These are phyloP conservation scores for Populus hybrid DNA, from an alignment of 441 rosid genomes.

Conservation along the genomic window DNA sequence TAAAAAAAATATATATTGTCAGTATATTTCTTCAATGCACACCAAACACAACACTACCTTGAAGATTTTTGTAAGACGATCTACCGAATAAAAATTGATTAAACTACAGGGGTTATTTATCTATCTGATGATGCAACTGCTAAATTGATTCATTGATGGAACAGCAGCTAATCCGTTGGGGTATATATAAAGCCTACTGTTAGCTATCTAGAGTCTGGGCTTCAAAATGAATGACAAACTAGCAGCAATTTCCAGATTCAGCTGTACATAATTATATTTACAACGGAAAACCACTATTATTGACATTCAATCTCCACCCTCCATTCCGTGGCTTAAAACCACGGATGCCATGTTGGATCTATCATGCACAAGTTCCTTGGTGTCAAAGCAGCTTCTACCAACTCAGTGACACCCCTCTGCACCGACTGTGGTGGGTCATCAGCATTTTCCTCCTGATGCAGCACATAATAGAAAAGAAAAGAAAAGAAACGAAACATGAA, in stretches of 20 bases:
- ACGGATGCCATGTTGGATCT: slow-evolving; percentile 99
- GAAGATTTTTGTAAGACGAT: no score
- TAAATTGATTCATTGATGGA: neutral
- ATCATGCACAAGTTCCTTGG: slow-evolving; percentile 95
- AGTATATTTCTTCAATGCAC: no score
- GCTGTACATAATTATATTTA: neutral
- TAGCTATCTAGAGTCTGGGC: no score
- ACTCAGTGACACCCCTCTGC: slow-evolving; percentile 79
- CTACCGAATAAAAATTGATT: no score
- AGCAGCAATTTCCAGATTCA: neutral
- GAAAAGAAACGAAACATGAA: neutral
- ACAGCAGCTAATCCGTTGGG: no score
- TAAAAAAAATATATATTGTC: no score
- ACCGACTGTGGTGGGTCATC: slow-evolving; percentile 88
- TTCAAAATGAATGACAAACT: neutral
- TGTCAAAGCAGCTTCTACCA: slow-evolving; percentile 85
- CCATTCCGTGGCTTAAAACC: slow-evolving; percentile 53
- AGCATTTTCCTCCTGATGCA: slow-evolving; percentile 68
- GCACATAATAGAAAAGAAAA: slow-evolving; percentile 6
- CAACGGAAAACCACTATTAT: neutral
- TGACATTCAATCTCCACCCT: neutral
- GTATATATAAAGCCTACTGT: neutral
- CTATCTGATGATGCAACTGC: neutral
- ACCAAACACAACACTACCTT: no score
- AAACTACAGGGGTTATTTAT: no score